Conservation (phyloP, 305 asterid species). For the Fraxinus platypoda region DNA sequence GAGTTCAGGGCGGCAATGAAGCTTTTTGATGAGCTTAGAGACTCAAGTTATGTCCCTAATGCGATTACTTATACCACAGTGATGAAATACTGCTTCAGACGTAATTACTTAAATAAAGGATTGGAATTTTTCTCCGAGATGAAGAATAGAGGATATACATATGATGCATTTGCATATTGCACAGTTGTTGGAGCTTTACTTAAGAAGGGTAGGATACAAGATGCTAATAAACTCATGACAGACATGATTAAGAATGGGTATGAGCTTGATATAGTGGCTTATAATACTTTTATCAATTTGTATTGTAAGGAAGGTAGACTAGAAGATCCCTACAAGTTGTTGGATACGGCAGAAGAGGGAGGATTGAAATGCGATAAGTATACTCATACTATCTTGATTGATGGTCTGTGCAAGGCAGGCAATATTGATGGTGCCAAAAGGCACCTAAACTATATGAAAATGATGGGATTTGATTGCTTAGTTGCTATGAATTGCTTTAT, state of each 20-base stretch:
- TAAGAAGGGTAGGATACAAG: conserved; percentile 47
- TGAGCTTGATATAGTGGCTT: conserved; percentile 69
- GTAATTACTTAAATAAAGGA: conserved; percentile 54
- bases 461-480: conserved; percentile 52
- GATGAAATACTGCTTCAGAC: conserved; percentile 67
- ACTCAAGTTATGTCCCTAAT: conserved; percentile 57
- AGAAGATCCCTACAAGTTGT: conserved; percentile 50
- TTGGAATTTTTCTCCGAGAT: conserved; percentile 64
- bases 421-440: conserved; percentile 52
- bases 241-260: conserved; percentile 70
- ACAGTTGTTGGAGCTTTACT: conserved; percentile 66
- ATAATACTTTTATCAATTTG: conserved; percentile 68
- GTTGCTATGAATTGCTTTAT: conserved; percentile 76
- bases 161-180: conserved; percentile 76
- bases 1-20: conserved; percentile 49
- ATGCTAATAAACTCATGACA: conserved; percentile 52
- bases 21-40: conserved; percentile 61
- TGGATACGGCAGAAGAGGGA: conserved; percentile 48
- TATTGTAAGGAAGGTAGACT: conserved; percentile 65
- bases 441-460: conserved; percentile 53
- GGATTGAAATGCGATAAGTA: conserved; percentile 66
- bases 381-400: conserved; percentile 70
- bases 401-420: conserved; percentile 81
- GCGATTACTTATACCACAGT: conserved; percentile 81
- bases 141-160: conserved; percentile 74